Conservation (phyloP, 1,284 basidiomycete genomes). For the Fomitopsis betulina region DNA sequence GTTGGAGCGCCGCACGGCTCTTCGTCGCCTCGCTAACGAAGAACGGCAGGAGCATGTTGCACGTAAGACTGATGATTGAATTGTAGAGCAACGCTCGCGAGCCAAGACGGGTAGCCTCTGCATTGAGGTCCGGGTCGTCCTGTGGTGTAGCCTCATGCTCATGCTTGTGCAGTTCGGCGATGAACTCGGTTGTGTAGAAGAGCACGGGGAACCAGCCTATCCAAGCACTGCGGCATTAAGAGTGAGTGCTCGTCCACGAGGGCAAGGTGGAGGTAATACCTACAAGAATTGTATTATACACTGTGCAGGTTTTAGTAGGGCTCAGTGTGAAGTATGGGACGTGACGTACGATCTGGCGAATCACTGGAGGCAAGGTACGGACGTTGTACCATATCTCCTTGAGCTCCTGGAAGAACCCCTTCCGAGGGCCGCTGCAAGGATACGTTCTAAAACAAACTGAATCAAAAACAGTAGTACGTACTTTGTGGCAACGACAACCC, state of each 20-base stretch:
- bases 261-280: slow-evolving; percentile 25
- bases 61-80: slow-evolving; percentile 63
- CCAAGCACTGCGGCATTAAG: slow-evolving; percentile 49
- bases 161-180: slow-evolving; percentile 80
- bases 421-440: slow-evolving; percentile 27
- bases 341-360: slow-evolving; percentile 71
- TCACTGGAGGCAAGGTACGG: slow-evolving; percentile 65
- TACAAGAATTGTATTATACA: slow-evolving; percentile 87
- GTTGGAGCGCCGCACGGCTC: slow-evolving; percentile 22
- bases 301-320: slow-evolving; percentile 30
- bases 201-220: slow-evolving; percentile 87
- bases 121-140: slow-evolving; percentile 27
- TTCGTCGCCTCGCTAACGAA: slow-evolving; percentile 44
- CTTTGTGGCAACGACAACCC: slow-evolving; percentile 57
- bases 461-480: slow-evolving; percentile 17
- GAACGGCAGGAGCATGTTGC: slow-evolving; percentile 72
- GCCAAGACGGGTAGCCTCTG: slow-evolving; percentile 66
- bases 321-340: slow-evolving; percentile 13
- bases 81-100: slow-evolving; percentile 81
- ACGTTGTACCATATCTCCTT: slow-evolving; percentile 68
- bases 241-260: slow-evolving; percentile 6
- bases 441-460: neutral
- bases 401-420: slow-evolving; percentile 47
- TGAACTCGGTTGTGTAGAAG: slow-evolving; percentile 85
- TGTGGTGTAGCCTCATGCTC: slow-evolving; percentile 30